Base-by-base conservation (phyloP, 768 basidiomycete species). In the Auricularia sp. region DNA sequence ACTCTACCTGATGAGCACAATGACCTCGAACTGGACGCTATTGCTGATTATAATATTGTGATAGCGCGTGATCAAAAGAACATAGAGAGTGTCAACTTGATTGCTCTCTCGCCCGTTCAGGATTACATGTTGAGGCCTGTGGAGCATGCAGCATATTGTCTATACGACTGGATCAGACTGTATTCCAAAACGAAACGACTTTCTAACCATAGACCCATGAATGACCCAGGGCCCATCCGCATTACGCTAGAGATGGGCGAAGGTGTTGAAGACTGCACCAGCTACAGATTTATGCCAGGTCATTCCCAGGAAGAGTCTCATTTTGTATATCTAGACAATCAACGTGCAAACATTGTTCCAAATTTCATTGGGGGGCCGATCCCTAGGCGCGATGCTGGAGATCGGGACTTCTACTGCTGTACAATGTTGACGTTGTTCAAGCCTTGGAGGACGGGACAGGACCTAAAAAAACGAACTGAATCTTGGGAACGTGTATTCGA, bases 401-500 rank as follows among this genome's bases (percentile, higher is more conserved):
- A 51, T 16, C 47, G 47, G 5, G 47, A 51, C 5, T 51, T 13
- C 21, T 51, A 51, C 21, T 8, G 10, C 4, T 16, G 16, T 18
- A 51, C 47, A 16, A 51, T 51, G 47, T 18, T 51, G 47, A 51
- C 47, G 21, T 11, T 51, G 14, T 51, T 51, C 47, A 8, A 18
- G 10, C 47, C 47, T 51, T 51, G 47, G 47, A 51, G 47, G 21
- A 13, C 47, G 5, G 47, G 47, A 5, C 47, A 5, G 5, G 14
- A 21, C 47, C 21, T 51, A 21, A 72, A 64, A n/a, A 51, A 51
- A 51, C 54, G 21, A 44, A 44, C 65, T 10, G 33, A 36, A 13
- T 63, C 68, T 1, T 71, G 74, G 70, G 65, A 69, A 56, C 65
- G 68, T 39, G 62, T 68, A 1, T 71, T 70, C 58, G 21, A n/a